phyloP scores from a whole-genome alignment of 257 asterid species.

The Solanum rostratum region DNA sequence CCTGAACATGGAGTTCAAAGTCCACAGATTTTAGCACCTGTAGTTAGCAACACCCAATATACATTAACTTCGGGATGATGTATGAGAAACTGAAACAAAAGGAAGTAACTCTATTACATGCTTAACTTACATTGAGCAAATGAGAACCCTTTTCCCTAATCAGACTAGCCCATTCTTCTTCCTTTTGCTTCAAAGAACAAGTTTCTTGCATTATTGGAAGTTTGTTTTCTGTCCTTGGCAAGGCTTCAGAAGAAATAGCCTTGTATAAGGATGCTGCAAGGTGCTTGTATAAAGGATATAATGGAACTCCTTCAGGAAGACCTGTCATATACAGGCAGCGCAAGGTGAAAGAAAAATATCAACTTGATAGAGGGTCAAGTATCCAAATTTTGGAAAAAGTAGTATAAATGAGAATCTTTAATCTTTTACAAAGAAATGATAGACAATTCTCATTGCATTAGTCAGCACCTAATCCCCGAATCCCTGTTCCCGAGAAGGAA shows the following conservation, averaged over 20 bases:
- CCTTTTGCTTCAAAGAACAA: slow-evolving; percentile 18
- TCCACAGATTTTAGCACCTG: slow-evolving; percentile 54
- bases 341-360: neutral
- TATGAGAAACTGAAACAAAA: neutral
- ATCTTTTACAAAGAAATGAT: neutral
- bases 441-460: neutral
- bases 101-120: neutral
- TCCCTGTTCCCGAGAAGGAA: neutral
- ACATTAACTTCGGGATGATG: neutral
- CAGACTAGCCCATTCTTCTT: slow-evolving; percentile 35
- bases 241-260: slow-evolving; percentile 32
- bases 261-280: slow-evolving; percentile 48
- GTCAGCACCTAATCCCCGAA: neutral
- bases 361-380: neutral
- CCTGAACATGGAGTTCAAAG: slow-evolving; percentile 84
- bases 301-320: slow-evolving; percentile 39
- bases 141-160: slow-evolving; percentile 38
- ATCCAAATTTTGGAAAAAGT: neutral
- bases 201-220: slow-evolving; percentile 17
- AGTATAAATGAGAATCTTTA: neutral
- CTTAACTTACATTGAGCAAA: slow-evolving; percentile 35
- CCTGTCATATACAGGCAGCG: slow-evolving; percentile 11
- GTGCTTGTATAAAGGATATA: slow-evolving; percentile 63
- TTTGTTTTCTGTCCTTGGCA: slow-evolving; percentile 14
- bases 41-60: neutral